Evolutionary conservation across 2,329 filamentous ascomycete species (phyloP).

Genomic region (Stemphylium lycopersici): DNA sequence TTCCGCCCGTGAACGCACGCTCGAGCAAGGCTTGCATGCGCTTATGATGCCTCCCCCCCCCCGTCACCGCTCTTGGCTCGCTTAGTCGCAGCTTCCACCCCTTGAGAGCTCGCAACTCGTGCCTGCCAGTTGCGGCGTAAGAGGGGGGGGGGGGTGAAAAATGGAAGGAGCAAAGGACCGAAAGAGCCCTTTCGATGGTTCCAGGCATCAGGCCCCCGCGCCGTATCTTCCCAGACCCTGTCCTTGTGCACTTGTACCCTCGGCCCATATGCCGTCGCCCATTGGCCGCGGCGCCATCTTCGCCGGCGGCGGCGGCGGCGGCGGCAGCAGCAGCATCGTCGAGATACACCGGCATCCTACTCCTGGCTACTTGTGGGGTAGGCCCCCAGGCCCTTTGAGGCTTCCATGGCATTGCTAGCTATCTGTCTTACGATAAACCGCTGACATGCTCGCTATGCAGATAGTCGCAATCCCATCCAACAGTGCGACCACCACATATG

Average conservation of each 20-base stretch:
- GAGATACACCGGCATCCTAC: background rate
- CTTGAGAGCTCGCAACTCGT: background rate
- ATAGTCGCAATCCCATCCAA: too few species aligned
- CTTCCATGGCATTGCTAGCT: background rate
- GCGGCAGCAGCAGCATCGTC: background rate
- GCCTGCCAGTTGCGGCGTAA: constrained; percentile 8
- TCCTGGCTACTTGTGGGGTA: background rate
- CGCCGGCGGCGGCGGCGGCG: constrained; percentile 4
- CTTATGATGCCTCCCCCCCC: background rate
- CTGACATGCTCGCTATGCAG: background rate
- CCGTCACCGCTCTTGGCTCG: constrained; percentile 9
- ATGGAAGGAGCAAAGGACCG: background rate
- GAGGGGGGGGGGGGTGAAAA: too few species aligned
- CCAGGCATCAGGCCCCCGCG: background rate
- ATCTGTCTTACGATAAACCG: background rate
- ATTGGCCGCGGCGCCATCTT: background rate
- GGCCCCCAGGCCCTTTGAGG: background rate
- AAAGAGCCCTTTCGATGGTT: too few species aligned
- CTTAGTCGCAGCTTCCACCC: constrained; percentile 12
- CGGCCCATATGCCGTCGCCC: background rate
- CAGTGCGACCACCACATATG: too few species aligned
- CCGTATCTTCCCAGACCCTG: background rate
- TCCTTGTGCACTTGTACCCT: background rate
- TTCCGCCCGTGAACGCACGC: constrained; percentile 9
- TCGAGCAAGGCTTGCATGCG: constrained; percentile 6